Base-by-base conservation (phyloP, 1,139 yeast species). In the Geotrichum aggregatum region DNA sequence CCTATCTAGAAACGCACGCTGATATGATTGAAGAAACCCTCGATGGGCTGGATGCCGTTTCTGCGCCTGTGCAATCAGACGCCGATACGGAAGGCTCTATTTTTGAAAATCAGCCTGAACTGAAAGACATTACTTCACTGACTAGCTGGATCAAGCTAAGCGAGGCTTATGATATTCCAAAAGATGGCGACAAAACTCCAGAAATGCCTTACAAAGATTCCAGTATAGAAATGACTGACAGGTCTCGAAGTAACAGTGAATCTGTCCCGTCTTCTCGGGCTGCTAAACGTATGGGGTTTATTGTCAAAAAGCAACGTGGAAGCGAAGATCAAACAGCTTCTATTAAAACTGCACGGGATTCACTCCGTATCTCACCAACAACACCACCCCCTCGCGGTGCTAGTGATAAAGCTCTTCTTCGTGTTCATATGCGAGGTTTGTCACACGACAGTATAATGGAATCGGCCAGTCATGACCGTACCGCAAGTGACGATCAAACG, bases 161-260 rank as follows among this genome's bases (percentile, higher is more conserved):
- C 30, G 44, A 46, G 31, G 44, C 44, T 13, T 46, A 46, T 36
- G 42, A 42, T 14, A 31, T 18, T 8, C 44, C 44, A 5, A 41
- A 43, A 19, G 47, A 43, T 31, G 47, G 39, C 8, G 47, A 43
- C 28, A 31, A 43, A 19, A 18, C 47, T 2, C 39, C 47, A 3
- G 50, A 41, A 14, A 22, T 7, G 19, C 45, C 30, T 8, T 31
- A 21, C 24, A 30, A 19, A n/a, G 47, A 43, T 14, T 13, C 28
- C 2, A 22, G 22, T n/a, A 13, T 45, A 2, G 49, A 38, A 50
- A 33, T 41, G n/a, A 56, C 56, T 4, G 77, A 74, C 54, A 69
- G 87, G 55, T 70, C 80, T 6, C 74, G 83, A 58, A 78, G 83
- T 54, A 74, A 79, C 16, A 78, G 83, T n/a, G 85, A 79, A 13